Base-by-base conservation (phyloP, 495 filamentous ascomycete species). In the Pseudevernia furfuracea region DNA sequence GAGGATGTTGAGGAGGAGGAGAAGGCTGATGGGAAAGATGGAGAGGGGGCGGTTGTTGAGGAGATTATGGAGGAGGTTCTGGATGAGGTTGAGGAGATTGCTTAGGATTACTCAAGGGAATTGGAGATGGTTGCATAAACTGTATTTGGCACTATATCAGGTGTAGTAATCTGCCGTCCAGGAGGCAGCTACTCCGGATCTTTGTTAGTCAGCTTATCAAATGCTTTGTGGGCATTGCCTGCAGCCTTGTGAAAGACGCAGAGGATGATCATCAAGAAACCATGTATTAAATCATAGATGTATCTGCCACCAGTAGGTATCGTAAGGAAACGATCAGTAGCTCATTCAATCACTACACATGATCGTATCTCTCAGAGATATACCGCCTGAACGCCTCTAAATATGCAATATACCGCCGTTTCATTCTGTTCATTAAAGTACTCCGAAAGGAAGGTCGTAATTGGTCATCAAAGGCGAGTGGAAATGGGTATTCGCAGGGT, bases 51-150 rank as follows among this genome's bases (percentile, higher is more conserved):
- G 61, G 84, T 90, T 48, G 88, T 92, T 65, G 90, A 92, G 73
- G 90, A 94, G 80, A 88, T 92, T 66, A 88, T 96, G 71, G 93
- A 95, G 76, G 92, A 97, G 79, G 91, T 96, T 69, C 81, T 97
- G 60, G 92, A 96, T 76, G 92, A 96, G 83, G 85, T 80, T 61
- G 94, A 96, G 80, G 94, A 97, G 79, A 81, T 92, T 64, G 69
- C 56, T 44, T 69, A 62, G 55, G 39, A 49, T 37, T 32, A 0
- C n/a, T 39, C n/a, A 21, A 21, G 23, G 6, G 25, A 21, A 28
- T 32, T 34, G 28, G 14, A 57, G 15, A 30, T 56, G 28, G 4
- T 55, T n/a, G 48, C 25, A 32, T 14, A 15, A 30, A 37, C 60
- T 62, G 28, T 32, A 34, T 25, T 53, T 30, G 34, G 61, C 38